Conservation (phyloP, 2,329 filamentous ascomycete genomes). For the Sodiomyces alkalinus region DNA sequence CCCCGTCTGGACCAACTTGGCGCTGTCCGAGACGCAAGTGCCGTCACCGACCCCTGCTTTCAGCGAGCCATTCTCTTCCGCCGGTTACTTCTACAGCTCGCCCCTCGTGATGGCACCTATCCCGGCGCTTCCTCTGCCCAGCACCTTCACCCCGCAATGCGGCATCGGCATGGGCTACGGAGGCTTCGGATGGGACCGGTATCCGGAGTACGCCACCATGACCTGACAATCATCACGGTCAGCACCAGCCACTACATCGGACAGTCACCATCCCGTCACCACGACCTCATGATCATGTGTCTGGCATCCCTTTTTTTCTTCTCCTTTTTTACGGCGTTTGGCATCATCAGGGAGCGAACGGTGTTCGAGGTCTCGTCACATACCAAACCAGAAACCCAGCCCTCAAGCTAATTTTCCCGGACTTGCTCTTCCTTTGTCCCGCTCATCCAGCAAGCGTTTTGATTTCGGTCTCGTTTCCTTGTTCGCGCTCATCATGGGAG, state of each 20-base stretch:
- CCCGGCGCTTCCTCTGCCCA: slow-evolving; percentile 66
- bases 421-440: slow-evolving; percentile 12
- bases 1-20: slow-evolving; percentile 67
- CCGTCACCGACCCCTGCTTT: slow-evolving; percentile 68
- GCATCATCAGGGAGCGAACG: slow-evolving; percentile 22
- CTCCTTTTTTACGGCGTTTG: slow-evolving; percentile 21
- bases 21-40: slow-evolving; percentile 57
- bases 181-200: slow-evolving; percentile 74
- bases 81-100: slow-evolving; percentile 65
- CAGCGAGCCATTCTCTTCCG: slow-evolving; percentile 62
- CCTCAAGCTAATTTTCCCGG: slow-evolving; percentile 10
- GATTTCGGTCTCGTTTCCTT: slow-evolving; percentile 20
- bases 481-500: slow-evolving; percentile 17
- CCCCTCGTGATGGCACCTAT: slow-evolving; percentile 62
- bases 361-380: slow-evolving; percentile 22
- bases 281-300: slow-evolving; percentile 27
- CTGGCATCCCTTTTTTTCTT: slow-evolving; percentile 6
- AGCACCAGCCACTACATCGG: slow-evolving; percentile 30
- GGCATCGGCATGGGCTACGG: slow-evolving; percentile 63
- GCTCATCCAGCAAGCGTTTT: slow-evolving; percentile 31
- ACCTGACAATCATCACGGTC: slow-evolving; percentile 82
- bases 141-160: slow-evolving; percentile 74
- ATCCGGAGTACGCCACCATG: slow-evolving; percentile 70
- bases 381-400: slow-evolving; percentile 24
- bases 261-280: slow-evolving; percentile 16